phyloP scores from a whole-genome alignment of 2,329 filamentous ascomycete genomes.

The Ophiosphaerella korrae region DNA sequence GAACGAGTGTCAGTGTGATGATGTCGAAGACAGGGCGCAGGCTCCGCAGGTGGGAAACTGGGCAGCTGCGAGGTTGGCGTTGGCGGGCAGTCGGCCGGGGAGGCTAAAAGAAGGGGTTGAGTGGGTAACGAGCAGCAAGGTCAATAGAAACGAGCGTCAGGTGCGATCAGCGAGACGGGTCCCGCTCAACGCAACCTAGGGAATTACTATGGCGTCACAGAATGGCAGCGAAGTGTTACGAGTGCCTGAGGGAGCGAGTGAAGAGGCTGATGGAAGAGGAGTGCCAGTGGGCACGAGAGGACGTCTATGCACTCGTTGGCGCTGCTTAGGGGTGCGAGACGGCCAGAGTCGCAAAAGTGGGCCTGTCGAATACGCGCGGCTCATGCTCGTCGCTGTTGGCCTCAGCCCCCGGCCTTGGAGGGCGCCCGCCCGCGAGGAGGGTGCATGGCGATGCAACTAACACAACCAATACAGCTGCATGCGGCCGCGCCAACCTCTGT shows the following conservation, averaged over 20 bases:
- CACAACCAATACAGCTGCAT: slow-evolving; percentile 4
- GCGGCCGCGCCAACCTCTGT: not conserved
- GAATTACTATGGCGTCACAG: slow-evolving; percentile 23
- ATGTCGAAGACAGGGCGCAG: slow-evolving; percentile 18
- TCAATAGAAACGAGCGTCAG: slow-evolving; percentile 35
- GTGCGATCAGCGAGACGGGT: slow-evolving; percentile 34
- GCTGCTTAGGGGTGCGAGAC: slow-evolving; percentile 36
- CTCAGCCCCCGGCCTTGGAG: slow-evolving; percentile 20
- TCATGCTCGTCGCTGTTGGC: not conserved
- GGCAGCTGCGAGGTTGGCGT: slow-evolving; percentile 36
- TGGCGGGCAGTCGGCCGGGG: slow-evolving; percentile 28
- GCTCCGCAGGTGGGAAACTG: slow-evolving; percentile 37
- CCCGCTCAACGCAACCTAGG: slow-evolving; percentile 24
- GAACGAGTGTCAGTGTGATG: slow-evolving; percentile 23
- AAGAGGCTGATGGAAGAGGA: slow-evolving; percentile 23
- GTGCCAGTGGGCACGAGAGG: slow-evolving; percentile 23
- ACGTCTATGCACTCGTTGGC: slow-evolving; percentile 27
- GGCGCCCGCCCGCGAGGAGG: slow-evolving; percentile 9
- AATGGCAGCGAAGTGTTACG: slow-evolving; percentile 20
- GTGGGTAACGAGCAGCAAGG: slow-evolving; percentile 33
- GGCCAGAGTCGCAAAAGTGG: slow-evolving; percentile 29
- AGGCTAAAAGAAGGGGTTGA: slow-evolving; percentile 20
- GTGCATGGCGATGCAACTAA: too few relatives aligned
- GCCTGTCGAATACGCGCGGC: slow-evolving; percentile 32
- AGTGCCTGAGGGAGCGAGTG: slow-evolving; percentile 32